Conservation (phyloP, 179 eudicot species). For the Amaranthus tricolor region DNA sequence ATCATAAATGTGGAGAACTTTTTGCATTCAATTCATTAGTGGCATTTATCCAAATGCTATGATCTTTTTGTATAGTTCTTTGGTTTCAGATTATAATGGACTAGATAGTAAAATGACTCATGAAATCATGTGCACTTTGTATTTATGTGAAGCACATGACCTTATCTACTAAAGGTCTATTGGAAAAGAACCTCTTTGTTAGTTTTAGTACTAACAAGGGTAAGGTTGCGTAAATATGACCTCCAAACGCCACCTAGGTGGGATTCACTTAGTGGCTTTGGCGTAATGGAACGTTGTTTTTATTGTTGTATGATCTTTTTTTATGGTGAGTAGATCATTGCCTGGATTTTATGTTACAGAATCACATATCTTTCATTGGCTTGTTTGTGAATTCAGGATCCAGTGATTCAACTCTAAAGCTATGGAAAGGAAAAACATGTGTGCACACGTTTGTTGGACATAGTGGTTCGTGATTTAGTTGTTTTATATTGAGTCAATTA, state of each 20-base stretch:
- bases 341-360: not conserved
- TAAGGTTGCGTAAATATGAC: no score
- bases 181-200: no score
- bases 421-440: constrained; percentile 84
- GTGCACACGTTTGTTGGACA: constrained; percentile 76
- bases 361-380: not conserved
- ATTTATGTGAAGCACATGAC: no score
- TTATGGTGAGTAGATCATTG: not conserved
- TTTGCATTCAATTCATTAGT: not conserved
- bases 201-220: no score
- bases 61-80: not conserved
- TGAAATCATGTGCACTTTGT: no score
- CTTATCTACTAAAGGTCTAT: no score
- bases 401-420: constrained; percentile 84
- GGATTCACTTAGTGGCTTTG: no score
- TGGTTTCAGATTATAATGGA: no score
- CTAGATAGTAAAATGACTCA: no score
- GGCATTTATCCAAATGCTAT: not conserved
- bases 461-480: constrained; percentile 46
- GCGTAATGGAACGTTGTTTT: no score
- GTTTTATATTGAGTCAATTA: not conserved
- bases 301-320: not conserved
- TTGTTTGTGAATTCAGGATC: constrained; percentile 52
- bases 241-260: no score
- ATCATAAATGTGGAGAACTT: not conserved